Base-by-base conservation (phyloP, 2,329 filamentous ascomycete genomes). In the Incumbomyces lentus region DNA sequence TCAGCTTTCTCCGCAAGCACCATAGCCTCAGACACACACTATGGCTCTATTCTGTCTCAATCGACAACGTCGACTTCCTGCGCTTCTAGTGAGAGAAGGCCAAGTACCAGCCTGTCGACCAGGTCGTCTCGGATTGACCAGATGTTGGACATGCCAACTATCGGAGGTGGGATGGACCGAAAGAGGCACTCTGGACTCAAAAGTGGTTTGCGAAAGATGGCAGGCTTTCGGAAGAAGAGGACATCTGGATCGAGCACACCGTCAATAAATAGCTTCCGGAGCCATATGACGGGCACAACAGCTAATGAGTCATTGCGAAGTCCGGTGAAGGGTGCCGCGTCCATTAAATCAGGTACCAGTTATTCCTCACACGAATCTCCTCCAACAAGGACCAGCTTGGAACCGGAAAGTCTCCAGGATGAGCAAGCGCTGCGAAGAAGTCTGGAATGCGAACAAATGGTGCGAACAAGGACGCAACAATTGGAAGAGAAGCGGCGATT, bases 41-140 rank as follows among this genome's bases (percentile, higher is more conserved):
- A 50, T 26, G 51, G 52, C 37, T 50, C 52, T 11, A 46, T 49
- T 36, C 49, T 52, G 14, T 56, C 56, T n/a, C 51, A 54, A 18
- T 58, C 56, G 3, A 57, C 52, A n/a, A 41, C 60, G 3, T 59
- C 53, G 12, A 55, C 49, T 13, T 56, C 55, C 14, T 51, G 54
- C 48, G 41, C 52, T 32, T 56, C 53, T 6, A 55, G 52, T 37
- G 56, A 57, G 30, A 46, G 50, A 32, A 49, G 51, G 22, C 54
- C 48, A 3, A 34, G 37, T 14, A 55, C 48, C 7, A 50, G 48
- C 39, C 35, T 48, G 17, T 52, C 52, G 10, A 40, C 45, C 6
- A 39, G 32, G 6, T 48, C 50, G 19, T 48, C 48, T 17, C 42
- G 29, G n/a, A 26, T 49, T 3, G 47, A 38, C 18, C 43, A 46